Evolutionary conservation across 1,284 basidiomycete genomes (phyloP).

Genomic region (Pseudozyma flocculosa): DNA sequence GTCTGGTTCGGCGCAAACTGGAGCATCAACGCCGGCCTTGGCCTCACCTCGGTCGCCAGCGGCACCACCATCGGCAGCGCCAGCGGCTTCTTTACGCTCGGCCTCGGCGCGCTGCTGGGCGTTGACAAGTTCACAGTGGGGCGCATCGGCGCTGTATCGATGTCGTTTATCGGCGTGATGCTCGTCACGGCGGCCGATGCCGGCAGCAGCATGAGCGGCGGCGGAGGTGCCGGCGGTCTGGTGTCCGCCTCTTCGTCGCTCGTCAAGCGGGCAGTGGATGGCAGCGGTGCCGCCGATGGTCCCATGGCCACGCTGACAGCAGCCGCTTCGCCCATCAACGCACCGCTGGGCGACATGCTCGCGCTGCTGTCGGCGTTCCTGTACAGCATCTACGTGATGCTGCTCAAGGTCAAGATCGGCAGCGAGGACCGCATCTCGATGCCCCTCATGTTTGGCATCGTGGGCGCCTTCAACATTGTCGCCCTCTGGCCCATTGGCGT

Average conservation of each 20-base stretch:
- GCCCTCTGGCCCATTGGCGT: conserved; percentile 79
- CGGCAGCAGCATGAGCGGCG: neutral
- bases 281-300: too few species aligned
- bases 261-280: conserved; percentile 1
- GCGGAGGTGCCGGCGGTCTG: too few species aligned
- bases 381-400: conserved; percentile 87
- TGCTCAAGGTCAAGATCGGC: conserved; percentile 72
- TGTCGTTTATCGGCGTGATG: conserved; percentile 80
- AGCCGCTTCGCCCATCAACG: conserved; percentile 21
- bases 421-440: conserved; percentile 52
- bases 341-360: conserved; percentile 48
- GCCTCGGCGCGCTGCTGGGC: conserved; percentile 76
- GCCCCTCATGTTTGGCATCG: conserved; percentile 64
- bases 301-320: neutral
- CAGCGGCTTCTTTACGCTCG: conserved; percentile 89
- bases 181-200: conserved; percentile 67
- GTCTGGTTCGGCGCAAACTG: conserved; percentile 57
- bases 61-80: conserved; percentile 63
- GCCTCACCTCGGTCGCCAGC: conserved; percentile 53
- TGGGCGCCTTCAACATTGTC: conserved; percentile 84
- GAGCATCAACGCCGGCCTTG: conserved; percentile 52
- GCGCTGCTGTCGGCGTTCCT: conserved; percentile 59
- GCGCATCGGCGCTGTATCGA: conserved; percentile 77
- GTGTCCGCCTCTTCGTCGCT: too few species aligned
- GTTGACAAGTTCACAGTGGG: conserved; percentile 76